Evolutionary conservation across 1,284 basidiomycete genomes (phyloP).

Genomic region (Waitea zeae): DNA sequence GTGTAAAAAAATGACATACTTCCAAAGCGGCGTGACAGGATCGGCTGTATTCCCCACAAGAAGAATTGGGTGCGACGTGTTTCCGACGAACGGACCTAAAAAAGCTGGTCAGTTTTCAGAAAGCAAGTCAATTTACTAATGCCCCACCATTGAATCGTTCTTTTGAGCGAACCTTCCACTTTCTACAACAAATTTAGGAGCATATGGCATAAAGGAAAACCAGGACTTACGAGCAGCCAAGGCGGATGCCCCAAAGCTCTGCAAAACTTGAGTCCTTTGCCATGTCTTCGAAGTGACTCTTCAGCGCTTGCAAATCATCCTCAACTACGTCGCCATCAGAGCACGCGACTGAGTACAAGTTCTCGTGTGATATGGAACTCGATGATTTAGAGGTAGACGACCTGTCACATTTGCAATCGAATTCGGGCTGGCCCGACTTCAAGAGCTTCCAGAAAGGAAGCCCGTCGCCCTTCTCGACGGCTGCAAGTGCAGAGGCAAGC

Average conservation of each 20-base stretch:
- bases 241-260: not conserved
- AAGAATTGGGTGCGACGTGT: conserved; percentile 6
- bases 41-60: conserved; percentile 8
- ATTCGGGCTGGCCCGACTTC: not conserved
- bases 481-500: not conserved
- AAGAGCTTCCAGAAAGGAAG: not conserved
- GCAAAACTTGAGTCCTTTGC: conserved; percentile 2
- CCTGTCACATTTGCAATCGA: not conserved
- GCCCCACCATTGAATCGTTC: conserved; percentile 5
- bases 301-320: not conserved
- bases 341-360: not conserved
- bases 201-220: not conserved
- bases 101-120: no score
- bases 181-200: not conserved
- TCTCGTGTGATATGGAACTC: not conserved
- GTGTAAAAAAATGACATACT: conserved; percentile 8
- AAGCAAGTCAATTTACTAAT: not conserved
- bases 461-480: not conserved
- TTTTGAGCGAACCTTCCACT: conserved; percentile 4
- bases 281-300: not conserved
- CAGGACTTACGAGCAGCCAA: conserved; percentile 2
- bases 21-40: conserved; percentile 7
- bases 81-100: conserved; percentile 5
- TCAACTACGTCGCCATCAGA: conserved; percentile 2
- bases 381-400: not conserved